Base-by-base conservation (phyloP, 2,329 filamentous ascomycete species). In the Simplicillium aogashimaense region DNA sequence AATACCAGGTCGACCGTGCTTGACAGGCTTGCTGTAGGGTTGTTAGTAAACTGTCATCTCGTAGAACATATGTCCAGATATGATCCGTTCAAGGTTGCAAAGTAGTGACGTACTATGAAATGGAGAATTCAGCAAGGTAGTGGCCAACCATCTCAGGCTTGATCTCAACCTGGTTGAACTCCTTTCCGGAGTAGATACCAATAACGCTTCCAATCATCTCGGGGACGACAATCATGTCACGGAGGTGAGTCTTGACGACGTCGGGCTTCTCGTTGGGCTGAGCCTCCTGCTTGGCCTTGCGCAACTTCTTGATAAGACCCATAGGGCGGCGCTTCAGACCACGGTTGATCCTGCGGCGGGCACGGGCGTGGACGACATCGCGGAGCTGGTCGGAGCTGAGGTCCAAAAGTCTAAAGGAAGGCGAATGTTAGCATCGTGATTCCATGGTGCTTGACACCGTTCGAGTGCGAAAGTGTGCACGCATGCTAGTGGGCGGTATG, bases 131-230 rank as follows among this genome's bases (percentile, higher is more conserved):
- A 64, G 78, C 92, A 55, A 98, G 79, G 80, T 95, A 95, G 79
- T 97, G 90, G 69, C 92, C 92, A 71, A 98, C 92, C 92, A 98
- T 98, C 81, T 98, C 92, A 60, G 92, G 92, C 83, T 95, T 95
- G 77, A 98, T 92, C 74, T 98, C 92, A 60, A 98, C 89, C 81
- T 95, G 90, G 84, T 98, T 98, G 86, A 98, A 98, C 74, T 97
- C 89, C 84, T 98, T 98, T 67, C 92, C 92, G 56, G 87, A 95
- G 86, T 98, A 98, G 78, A 98, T 92, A 67, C 89, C 92, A 62
- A 98, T 85, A 62, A 98, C 90, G 71, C 78, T 86, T 62, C 92
- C 92, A 66, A 98, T 98, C 92, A 98, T 97, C 81, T 98, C 92
- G 61, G 92, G 92, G 58, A 98, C 92, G 65, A 98, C 83, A 69